Conservation (phyloP, 305 asterid genomes). For the Fraxinus velutina region DNA sequence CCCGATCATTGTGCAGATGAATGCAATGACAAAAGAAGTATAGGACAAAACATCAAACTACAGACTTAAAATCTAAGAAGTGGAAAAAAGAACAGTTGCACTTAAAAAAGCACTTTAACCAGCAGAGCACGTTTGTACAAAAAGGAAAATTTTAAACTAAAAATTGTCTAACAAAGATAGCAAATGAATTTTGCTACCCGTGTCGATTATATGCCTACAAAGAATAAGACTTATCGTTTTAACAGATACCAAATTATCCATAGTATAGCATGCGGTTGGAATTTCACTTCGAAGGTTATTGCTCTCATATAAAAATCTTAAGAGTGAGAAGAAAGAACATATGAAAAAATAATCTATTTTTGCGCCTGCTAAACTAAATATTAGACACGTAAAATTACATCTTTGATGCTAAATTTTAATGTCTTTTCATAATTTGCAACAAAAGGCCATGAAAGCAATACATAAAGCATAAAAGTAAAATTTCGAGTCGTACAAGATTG, state of each 20-base stretch:
- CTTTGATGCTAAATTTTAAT: background rate
- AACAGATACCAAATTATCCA: background rate
- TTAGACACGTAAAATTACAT: background rate
- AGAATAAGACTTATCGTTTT: background rate
- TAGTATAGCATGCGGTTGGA: background rate
- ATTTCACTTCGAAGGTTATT: background rate
- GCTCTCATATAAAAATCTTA: background rate
- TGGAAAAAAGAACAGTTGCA: background rate
- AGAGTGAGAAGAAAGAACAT: background rate
- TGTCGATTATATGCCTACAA: background rate
- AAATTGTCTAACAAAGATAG: background rate
- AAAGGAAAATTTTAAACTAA: background rate
- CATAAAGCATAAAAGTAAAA: background rate
- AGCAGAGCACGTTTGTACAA: background rate
- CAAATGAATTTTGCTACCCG: background rate
- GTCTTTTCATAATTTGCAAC: background rate
- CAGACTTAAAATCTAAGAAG: background rate
- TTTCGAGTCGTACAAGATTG: constrained; percentile 41
- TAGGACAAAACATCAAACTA: background rate
- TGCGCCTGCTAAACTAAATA: background rate
- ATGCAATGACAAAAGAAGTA: background rate
- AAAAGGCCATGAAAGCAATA: constrained; percentile 1
- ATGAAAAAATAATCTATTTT: background rate
- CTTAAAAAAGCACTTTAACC: background rate
- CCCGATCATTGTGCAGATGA: background rate